Evolutionary conservation across 2,329 filamentous ascomycete genomes (phyloP).

Genomic region (Paecilomyces sp.): DNA sequence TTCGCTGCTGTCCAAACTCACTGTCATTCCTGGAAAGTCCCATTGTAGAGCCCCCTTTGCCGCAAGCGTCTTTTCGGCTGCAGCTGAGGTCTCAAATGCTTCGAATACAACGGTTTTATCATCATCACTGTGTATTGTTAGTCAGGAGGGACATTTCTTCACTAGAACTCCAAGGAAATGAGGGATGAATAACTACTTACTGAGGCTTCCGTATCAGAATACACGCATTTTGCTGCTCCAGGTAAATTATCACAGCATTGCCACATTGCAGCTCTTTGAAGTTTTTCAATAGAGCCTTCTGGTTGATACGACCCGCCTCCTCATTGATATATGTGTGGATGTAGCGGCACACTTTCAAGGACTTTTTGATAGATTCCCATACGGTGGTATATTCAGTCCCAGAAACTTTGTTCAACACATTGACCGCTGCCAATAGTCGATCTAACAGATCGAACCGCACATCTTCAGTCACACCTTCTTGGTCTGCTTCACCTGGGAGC

Average conservation of each 20-base stretch:
- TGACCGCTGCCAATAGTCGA: background rate
- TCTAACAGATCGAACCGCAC: background rate
- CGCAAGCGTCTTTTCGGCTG: conserved; percentile 46
- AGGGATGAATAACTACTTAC: background rate
- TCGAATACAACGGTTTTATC: conserved; percentile 44
- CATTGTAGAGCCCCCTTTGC: conserved; percentile 48
- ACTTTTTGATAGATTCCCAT: background rate
- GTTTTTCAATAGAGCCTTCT: background rate
- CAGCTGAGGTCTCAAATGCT: conserved; percentile 53
- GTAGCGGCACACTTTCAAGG: background rate
- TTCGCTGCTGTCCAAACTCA: conserved; percentile 35
- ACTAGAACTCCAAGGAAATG: background rate
- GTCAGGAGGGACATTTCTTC: background rate
- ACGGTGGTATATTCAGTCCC: background rate
- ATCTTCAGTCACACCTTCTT: background rate
- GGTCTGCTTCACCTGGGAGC: background rate
- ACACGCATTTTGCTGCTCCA: background rate
- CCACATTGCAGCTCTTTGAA: background rate
- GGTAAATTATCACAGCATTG: background rate
- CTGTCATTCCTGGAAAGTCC: conserved; percentile 53
- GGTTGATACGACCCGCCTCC: background rate
- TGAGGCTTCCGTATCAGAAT: background rate
- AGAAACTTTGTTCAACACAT: background rate
- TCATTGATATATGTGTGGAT: background rate
- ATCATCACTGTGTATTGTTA: background rate